Conservation (phyloP, 2,329 filamentous ascomycete species). For the Fusarium keratoplasticum region DNA sequence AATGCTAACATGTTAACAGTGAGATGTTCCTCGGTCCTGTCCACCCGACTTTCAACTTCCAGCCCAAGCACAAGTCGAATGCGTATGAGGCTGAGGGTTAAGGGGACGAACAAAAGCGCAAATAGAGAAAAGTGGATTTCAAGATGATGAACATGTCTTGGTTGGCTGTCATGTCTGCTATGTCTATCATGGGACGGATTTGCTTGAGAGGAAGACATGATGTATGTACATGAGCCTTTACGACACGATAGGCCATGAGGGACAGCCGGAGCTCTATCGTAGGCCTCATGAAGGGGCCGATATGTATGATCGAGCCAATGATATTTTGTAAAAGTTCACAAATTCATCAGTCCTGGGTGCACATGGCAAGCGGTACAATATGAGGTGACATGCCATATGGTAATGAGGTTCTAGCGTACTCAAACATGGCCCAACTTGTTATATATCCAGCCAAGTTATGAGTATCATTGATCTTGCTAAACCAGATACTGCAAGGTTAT, state of each 20-base stretch:
- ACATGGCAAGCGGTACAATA: neutral
- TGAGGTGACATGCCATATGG: neutral
- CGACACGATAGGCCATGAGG: neutral
- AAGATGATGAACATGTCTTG: neutral
- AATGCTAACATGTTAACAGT: slow-evolving; percentile 59
- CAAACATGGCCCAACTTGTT: neutral
- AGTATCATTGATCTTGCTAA: neutral
- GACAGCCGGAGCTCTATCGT: neutral
- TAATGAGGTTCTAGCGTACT: neutral
- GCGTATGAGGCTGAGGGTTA: slow-evolving; percentile 83
- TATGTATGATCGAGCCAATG: neutral
- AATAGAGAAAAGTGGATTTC: neutral
- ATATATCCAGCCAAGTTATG: neutral
- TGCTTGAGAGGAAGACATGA: neutral
- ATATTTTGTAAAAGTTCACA: neutral
- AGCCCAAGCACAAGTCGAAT: slow-evolving; percentile 98
- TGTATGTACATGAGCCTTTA: neutral
- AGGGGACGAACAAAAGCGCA: neutral
- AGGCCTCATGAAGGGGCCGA: neutral
- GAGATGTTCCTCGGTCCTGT: slow-evolving; percentile 98
- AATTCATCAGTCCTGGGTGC: neutral
- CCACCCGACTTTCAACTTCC: slow-evolving; percentile 90
- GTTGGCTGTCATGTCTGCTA: slow-evolving; percentile 4
- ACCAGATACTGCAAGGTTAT: no score
- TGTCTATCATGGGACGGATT: neutral